phyloP scores from a whole-genome alignment of 352 stramenopile species.

The Phytophthora capsici region DNA sequence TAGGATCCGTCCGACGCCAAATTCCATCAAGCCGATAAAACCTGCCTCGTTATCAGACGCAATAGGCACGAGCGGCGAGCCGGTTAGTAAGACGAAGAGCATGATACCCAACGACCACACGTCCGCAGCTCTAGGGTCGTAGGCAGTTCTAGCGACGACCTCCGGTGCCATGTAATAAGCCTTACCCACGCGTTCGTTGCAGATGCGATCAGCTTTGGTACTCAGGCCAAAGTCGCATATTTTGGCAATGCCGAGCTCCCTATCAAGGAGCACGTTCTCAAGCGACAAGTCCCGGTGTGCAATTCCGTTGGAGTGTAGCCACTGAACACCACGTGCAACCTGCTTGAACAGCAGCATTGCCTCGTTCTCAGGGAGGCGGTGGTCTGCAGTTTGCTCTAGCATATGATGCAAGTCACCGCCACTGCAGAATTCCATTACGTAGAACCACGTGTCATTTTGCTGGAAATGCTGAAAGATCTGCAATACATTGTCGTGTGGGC shows the following conservation, averaged over 20 bases:
- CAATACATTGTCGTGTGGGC: background rate
- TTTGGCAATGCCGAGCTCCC: slow-evolving; percentile 28
- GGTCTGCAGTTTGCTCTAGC: slow-evolving; percentile 25
- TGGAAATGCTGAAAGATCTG: background rate
- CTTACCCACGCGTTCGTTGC: slow-evolving; percentile 43
- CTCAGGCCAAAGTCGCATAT: slow-evolving; percentile 69
- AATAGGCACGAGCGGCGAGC: slow-evolving; percentile 43
- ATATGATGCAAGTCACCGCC: slow-evolving; percentile 48
- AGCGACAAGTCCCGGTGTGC: slow-evolving; percentile 59
- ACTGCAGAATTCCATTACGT: slow-evolving; percentile 56
- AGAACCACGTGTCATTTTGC: slow-evolving; percentile 43
- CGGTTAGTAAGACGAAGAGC: slow-evolving; percentile 68
- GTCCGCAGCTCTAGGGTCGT: slow-evolving; percentile 45
- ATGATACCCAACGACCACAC: slow-evolving; percentile 70
- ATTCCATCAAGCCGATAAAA: slow-evolving; percentile 36
- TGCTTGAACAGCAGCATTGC: slow-evolving; percentile 38
- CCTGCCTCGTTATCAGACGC: slow-evolving; percentile 38
- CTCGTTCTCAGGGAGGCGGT: slow-evolving; percentile 20
- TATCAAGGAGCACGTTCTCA: slow-evolving; percentile 48
- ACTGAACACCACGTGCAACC: slow-evolving; percentile 37
- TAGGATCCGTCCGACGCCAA: slow-evolving; percentile 32
- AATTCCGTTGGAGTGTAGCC: slow-evolving; percentile 47
- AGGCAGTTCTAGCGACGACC: slow-evolving; percentile 39
- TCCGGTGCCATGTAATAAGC: slow-evolving; percentile 65
- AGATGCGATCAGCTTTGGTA: slow-evolving; percentile 27